Percentiles rank a stretch among this genome's conserved stretches.
phyloP scores from a whole-genome alignment of 1,284 basidiomycete genomes.

The Cystobasidium sp. region DNA sequence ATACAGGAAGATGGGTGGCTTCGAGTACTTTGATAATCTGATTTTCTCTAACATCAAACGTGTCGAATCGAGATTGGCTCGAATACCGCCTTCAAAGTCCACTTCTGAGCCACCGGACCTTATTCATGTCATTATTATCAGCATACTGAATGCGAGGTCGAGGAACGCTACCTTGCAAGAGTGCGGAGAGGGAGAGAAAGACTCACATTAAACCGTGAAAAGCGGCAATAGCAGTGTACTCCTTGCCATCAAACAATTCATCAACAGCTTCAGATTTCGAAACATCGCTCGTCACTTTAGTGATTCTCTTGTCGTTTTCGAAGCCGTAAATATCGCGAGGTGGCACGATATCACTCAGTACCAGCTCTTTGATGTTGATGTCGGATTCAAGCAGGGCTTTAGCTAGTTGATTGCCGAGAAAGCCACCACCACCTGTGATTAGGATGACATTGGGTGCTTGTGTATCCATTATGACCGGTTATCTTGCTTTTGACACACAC shows the following conservation, averaged over 20 bases:
- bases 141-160: conserved; percentile 60
- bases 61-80: conserved; percentile 68
- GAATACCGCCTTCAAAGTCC: conserved; percentile 66
- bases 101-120: conserved; percentile 72
- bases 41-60: conserved; percentile 63
- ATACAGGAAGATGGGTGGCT: conserved; percentile 64
- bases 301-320: conserved; percentile 38
- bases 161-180: not conserved
- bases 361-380: conserved; percentile 37
- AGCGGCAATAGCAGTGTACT: conserved; percentile 42
- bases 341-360: conserved; percentile 41
- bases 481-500: too few relatives aligned
- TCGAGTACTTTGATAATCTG: conserved; percentile 55
- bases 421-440: conserved; percentile 42
- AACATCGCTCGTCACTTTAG: conserved; percentile 29
- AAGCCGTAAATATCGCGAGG: conserved; percentile 36
- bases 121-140: conserved; percentile 58
- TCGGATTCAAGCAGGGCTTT: conserved; percentile 30
- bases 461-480: too few relatives aligned
- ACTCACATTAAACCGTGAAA: conserved; percentile 42
- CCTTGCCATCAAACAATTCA: conserved; percentile 24
- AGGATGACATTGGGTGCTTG: conserved; percentile 1
- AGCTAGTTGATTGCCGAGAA: conserved; percentile 40
- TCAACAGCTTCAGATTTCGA: conserved; percentile 33
- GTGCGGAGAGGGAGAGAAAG: not conserved